Evolutionary conservation across 768 basidiomycete species (phyloP).

Genomic region (Podaxis carcinomalis): DNA sequence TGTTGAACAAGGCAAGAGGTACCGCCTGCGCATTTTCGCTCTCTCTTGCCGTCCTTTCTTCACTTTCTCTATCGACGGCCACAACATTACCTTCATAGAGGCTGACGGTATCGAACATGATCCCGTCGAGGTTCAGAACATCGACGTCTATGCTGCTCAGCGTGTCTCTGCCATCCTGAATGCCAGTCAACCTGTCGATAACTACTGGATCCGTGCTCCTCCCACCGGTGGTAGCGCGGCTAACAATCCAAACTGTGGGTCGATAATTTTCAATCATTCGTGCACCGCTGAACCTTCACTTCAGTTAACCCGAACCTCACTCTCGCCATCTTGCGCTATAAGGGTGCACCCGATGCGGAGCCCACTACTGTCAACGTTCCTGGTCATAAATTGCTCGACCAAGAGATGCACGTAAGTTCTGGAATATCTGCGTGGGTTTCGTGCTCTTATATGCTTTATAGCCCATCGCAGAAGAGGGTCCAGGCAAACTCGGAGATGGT

Average conservation of each 20-base stretch:
- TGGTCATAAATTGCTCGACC: slow-evolving; percentile 10
- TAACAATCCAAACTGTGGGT: slow-evolving; percentile 7
- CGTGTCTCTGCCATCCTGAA: slow-evolving; percentile 28
- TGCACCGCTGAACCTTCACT: neutral
- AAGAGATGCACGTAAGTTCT: slow-evolving; percentile 3
- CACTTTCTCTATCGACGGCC: slow-evolving; percentile 32
- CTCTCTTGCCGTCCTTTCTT: slow-evolving; percentile 41
- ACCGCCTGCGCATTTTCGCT: slow-evolving; percentile 51
- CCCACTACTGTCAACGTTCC: slow-evolving; percentile 22
- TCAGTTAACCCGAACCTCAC: slow-evolving; percentile 28
- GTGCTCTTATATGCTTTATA: slow-evolving; percentile 12
- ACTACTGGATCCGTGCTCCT: slow-evolving; percentile 37
- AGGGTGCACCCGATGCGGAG: slow-evolving; percentile 31
- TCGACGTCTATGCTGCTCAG: slow-evolving; percentile 30
- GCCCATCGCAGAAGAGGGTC: slow-evolving; percentile 10
- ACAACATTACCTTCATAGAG: slow-evolving; percentile 23
- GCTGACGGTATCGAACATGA: slow-evolving; percentile 29
- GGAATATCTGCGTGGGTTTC: neutral
- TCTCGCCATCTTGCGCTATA: slow-evolving; percentile 38
- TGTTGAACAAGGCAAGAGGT: slow-evolving; percentile 38
- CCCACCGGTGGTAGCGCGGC: slow-evolving; percentile 30
- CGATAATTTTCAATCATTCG: neutral
- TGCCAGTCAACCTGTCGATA: slow-evolving; percentile 17
- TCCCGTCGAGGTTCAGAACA: slow-evolving; percentile 33
- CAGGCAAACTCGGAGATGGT: slow-evolving; percentile 3